phyloP scores from a whole-genome alignment of 2,329 filamentous ascomycete species.

The Aspergillus arachidicola region DNA sequence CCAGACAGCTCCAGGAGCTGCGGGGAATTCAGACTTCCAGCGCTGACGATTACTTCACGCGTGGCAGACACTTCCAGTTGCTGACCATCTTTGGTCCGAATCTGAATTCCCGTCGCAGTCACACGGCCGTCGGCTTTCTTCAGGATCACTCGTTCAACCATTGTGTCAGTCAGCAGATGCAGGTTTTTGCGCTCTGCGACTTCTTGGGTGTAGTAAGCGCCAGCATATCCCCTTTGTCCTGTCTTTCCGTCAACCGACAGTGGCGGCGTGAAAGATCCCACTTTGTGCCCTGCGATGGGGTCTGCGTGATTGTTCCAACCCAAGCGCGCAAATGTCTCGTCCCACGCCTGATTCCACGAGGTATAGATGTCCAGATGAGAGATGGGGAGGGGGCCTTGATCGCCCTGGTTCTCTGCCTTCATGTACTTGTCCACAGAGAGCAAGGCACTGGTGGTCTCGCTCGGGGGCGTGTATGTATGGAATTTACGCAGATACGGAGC shows the following conservation, averaged over 20 bases:
- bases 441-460: constrained; percentile 19
- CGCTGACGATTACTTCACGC: constrained; percentile 61
- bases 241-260: constrained; percentile 36
- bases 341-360: constrained; percentile 27
- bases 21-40: constrained; percentile 60
- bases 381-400: constrained; percentile 22
- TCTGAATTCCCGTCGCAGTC: constrained; percentile 23
- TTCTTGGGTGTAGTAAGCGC: constrained; percentile 45
- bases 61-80: constrained; percentile 38
- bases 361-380: constrained; percentile 37
- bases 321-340: constrained; percentile 23
- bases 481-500: constrained; percentile 55
- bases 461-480: constrained; percentile 28
- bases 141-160: constrained; percentile 51
- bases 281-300: constrained; percentile 41
- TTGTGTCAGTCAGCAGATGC: constrained; percentile 49
- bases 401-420: constrained; percentile 20
- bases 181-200: constrained; percentile 49
- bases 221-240: constrained; percentile 42
- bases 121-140: constrained; percentile 28
- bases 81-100: constrained; percentile 23
- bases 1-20: constrained; percentile 64
- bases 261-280: constrained; percentile 43
- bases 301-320: constrained; percentile 27
- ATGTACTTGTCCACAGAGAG: constrained; percentile 21